Evolutionary conservation across 1,139 yeast genomes (phyloP), one percentile per base, ranked within the genome.

Genomic region (Candida sanyaensis): DNA sequence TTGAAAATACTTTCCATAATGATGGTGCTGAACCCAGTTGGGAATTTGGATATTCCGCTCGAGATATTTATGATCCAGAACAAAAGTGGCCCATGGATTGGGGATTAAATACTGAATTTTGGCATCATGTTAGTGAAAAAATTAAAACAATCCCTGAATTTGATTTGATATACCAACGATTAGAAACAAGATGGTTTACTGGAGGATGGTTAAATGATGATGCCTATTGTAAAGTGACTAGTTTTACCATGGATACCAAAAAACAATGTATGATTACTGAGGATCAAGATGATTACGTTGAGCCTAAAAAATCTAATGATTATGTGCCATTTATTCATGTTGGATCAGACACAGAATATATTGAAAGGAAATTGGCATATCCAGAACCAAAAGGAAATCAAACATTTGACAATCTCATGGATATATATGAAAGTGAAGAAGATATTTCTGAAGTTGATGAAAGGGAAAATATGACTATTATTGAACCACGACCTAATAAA

Each of bases 1-100:
- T 68, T 34, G 64, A 65, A 47, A 57, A 61, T 21, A 62, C 71
- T 2, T 65, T 62, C 50, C 57, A 54, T 41, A 64, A 64, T 44
- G 64, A 60, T 13, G 67, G 68, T 5, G 62, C 62, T 17, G 71
- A 66, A 48, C 71, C 71, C 5, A 51, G 45, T 28, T 68, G 71
- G 71, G 56, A 55, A 24, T 64, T 55, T 50, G 71, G 57, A 41
- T 66, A 67, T 50, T 62, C 63, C 43, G 65, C 71, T 4, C 54
- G 73, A 46, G 67, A 60, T 23, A 52, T 57, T 2, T 66, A 64
- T 48, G 71, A 67, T 46, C 63, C 67, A 1, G 56, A 60, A 6
- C 54, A 54, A n/a, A 39, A 50, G 23, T 68, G 71, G 71, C 64
- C 71, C 4, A 41, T 39, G 23, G 61, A 57, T 10, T 53, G 60